Evolutionary conservation across 306 rosid species (phyloP).

Genomic region (Amphicarpaea edgeworthii): DNA sequence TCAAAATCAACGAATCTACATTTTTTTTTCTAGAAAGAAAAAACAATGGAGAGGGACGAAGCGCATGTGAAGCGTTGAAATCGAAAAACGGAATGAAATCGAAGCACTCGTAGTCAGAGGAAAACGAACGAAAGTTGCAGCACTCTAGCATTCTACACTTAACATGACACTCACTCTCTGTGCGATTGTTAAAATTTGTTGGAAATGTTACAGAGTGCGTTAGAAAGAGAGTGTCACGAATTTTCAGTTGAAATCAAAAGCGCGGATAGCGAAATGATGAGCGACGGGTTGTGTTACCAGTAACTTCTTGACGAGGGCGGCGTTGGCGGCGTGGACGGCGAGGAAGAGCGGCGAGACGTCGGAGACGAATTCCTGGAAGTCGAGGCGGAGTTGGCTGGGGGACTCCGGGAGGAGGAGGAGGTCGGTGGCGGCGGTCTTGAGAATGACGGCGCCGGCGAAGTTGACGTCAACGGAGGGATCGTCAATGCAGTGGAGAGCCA

Average conservation of each 20-base stretch:
- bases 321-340: slow-evolving; percentile 82
- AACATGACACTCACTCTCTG: too few species aligned
- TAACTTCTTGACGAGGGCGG: slow-evolving; percentile 64
- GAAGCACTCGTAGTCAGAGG: background rate
- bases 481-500: slow-evolving; percentile 62
- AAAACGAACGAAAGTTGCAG: background rate
- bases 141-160: too few species aligned
- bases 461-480: slow-evolving; percentile 89
- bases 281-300: slow-evolving; percentile 60
- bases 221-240: too few species aligned
- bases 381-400: slow-evolving; percentile 64
- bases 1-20: slow-evolving; percentile 9
- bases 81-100: background rate
- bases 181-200: too few species aligned
- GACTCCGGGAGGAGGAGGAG: slow-evolving; percentile 63
- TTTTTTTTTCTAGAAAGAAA: too few species aligned
- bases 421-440: slow-evolving; percentile 66
- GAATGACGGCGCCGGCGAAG: slow-evolving; percentile 76
- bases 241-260: slow-evolving; percentile 46
- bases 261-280: slow-evolving; percentile 45
- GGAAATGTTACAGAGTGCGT: too few species aligned
- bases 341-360: slow-evolving; percentile 90
- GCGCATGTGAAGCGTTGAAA: background rate
- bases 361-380: slow-evolving; percentile 73
- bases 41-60: background rate